These are phyloP conservation scores for Aspergillus avenaceus DNA, from an alignment of 495 filamentous ascomycete genomes.

Conservation along the genomic window DNA sequence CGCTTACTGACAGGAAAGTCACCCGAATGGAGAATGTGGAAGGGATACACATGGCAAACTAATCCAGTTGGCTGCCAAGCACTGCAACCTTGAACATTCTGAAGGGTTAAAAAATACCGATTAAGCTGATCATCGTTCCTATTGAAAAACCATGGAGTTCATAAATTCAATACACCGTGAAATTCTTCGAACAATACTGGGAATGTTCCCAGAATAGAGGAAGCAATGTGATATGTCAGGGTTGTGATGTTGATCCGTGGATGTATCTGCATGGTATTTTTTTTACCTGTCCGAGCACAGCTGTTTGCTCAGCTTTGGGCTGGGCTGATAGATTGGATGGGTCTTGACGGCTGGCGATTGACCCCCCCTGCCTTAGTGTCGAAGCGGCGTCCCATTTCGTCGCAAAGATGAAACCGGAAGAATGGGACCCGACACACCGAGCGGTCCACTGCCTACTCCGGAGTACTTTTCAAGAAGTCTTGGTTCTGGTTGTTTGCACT, in stretches of 20 bases:
- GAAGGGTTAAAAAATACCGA: too few relatives aligned
- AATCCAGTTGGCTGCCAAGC: too few relatives aligned
- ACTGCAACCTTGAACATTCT: too few relatives aligned
- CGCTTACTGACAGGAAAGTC: too few relatives aligned
- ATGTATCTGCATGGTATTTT: background rate
- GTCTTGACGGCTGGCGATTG: slow-evolving; percentile 4
- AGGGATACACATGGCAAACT: too few relatives aligned
- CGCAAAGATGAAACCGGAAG: slow-evolving; percentile 20
- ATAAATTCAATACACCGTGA: too few relatives aligned
- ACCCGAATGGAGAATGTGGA: too few relatives aligned
- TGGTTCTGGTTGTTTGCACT: background rate
- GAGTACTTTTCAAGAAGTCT: background rate
- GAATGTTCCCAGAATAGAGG: background rate
- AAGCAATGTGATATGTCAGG: background rate
- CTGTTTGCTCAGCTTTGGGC: background rate
- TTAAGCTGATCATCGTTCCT: too few relatives aligned
- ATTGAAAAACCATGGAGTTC: too few relatives aligned
- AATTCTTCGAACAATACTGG: background rate
- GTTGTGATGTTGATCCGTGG: too few relatives aligned
- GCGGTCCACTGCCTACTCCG: slow-evolving; percentile 1
- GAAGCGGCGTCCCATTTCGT: slow-evolving; percentile 11
- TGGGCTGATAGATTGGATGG: slow-evolving; percentile 4
- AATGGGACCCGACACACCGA: slow-evolving; percentile 8
- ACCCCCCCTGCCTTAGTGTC: slow-evolving; percentile 18
- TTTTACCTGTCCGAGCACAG: background rate